A percentile compares a stretch with the other conserved stretches of the same genome.
Conservation (phyloP, 139 green algal species). For the Edaphochlamys debaryana region DNA sequence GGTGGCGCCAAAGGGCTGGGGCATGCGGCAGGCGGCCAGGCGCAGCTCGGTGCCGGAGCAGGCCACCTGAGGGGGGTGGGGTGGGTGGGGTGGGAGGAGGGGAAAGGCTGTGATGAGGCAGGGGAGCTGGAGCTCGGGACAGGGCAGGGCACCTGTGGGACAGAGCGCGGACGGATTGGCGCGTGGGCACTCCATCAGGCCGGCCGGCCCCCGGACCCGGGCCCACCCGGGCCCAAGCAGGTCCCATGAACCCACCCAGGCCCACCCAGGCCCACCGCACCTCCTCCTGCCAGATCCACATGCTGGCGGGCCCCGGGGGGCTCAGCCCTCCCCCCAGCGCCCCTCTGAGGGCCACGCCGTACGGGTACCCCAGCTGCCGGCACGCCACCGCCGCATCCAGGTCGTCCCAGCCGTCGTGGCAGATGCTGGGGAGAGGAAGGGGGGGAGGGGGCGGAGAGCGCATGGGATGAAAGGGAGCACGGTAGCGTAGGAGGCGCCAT, state of each 20-base stretch:
- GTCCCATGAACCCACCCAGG: too few relatives aligned
- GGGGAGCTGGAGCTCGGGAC: too few relatives aligned
- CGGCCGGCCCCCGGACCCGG: too few relatives aligned
- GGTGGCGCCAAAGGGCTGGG: background rate
- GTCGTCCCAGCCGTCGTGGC: constrained; percentile 33
- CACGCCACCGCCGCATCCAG: background rate
- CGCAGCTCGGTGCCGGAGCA: background rate
- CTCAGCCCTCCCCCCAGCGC: background rate
- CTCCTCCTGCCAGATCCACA: background rate
- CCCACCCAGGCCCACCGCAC: too few relatives aligned
- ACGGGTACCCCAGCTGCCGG: constrained; percentile 18
- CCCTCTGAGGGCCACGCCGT: background rate
- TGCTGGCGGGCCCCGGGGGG: background rate
- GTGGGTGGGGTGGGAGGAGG: too few relatives aligned
- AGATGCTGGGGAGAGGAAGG: background rate
- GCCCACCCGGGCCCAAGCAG: too few relatives aligned
- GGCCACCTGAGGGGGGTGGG: background rate
- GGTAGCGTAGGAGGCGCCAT: too few relatives aligned
- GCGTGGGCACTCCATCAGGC: too few relatives aligned
- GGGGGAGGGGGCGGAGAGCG: background rate
- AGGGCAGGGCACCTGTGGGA: too few relatives aligned
- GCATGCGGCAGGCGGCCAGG: background rate
- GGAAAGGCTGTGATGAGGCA: too few relatives aligned
- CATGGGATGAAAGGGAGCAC: too few relatives aligned
- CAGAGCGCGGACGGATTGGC: too few relatives aligned